Base-by-base conservation (phyloP, 2,329 filamentous ascomycete genomes). In the Pseudogymnoascus sp. region DNA sequence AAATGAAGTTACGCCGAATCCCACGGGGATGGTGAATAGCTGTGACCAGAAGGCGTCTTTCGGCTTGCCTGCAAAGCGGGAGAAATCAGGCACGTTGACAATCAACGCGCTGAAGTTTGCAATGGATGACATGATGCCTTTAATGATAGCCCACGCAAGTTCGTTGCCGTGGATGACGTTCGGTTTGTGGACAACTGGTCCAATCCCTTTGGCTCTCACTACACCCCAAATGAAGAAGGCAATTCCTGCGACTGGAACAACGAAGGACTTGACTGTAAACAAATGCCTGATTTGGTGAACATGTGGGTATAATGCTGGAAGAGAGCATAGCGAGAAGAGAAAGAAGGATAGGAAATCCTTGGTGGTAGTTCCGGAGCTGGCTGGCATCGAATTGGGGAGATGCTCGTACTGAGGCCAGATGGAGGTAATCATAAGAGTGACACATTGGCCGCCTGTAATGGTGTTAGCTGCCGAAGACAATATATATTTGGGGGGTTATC, bases 21-120 rank as follows among this genome's bases (percentile, higher is more conserved):
- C 84, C 39, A 84, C 69, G 0, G 88, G 89, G 61, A 92, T 90
- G 1, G 88, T 85, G 65, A 91, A 73, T 1, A 96, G 78, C 74
- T 96, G 92, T 0, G 91, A 87, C 84, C 89, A 91, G 5, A 95
- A 71, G 0, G 91, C 90, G 71, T 94, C 89, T 15, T 77, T 81
- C 0, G 91, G 91, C 71, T 87, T 91, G 17, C 78, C 77, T 2
- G 91, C 89, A 70, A 96, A 97, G 73, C 92, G 88, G 17, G 90
- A 80, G 73, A 96, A 96, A 71, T 96, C 91, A 0, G 89, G 89
- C 67, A 90, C 87, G 73, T 95, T 73, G 64, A 88, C 82, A 67
- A 96, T 94, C 35, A 96, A 81, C 0, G 92, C 91, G 1, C 91
- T 90, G 71, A 96, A 96, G 77, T 96, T 96, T 69, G 90, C 89